Percentiles rank a stretch among this genome's conserved stretches.
These are phyloP conservation scores for Mycosphaerella arachidis DNA, from an alignment of 2,329 filamentous ascomycete genomes.

Conservation along the genomic window DNA sequence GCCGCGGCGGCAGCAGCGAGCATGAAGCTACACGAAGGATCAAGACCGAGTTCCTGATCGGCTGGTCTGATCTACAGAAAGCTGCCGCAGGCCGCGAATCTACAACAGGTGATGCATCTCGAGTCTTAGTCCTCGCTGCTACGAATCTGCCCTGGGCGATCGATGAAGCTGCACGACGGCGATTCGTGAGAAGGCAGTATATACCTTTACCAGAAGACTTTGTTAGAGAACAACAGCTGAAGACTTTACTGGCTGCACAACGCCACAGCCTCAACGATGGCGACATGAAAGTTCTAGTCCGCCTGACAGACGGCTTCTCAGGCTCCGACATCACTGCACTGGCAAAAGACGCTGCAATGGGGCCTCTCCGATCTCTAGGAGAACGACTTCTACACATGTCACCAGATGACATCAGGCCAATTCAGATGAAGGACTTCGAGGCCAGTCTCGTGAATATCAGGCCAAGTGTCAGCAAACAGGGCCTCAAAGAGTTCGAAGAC, in stretches of 20 bases:
- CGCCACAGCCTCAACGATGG: conserved; percentile 70
- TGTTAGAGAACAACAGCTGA: conserved; percentile 74
- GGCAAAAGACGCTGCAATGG: conserved; percentile 97
- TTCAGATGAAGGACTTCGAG: conserved; percentile 76
- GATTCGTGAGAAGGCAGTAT: conserved; percentile 92
- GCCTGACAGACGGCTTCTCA: conserved; percentile 87
- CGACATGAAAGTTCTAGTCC: conserved; percentile 72
- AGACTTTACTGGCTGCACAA: conserved; percentile 76
- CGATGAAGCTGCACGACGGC: conserved; percentile 83
- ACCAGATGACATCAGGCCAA: conserved; percentile 90
- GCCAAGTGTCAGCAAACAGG: conserved; percentile 81
- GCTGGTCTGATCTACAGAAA: conserved; percentile 91
- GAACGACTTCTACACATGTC: conserved; percentile 86
- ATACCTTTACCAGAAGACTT: conserved; percentile 86
- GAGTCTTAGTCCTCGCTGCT: conserved; percentile 88
- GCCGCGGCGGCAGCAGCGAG: conserved; percentile 76
- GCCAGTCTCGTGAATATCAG: conserved; percentile 79
- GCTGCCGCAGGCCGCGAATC: conserved; percentile 79
- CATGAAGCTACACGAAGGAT: conserved; percentile 90
- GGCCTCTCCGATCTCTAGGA: conserved; percentile 81
- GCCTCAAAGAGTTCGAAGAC: conserved; percentile 83
- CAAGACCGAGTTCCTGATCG: conserved; percentile 96
- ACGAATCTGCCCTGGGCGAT: conserved; percentile 98
- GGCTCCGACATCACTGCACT: conserved; percentile 95
- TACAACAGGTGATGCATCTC: conserved; percentile 71